Percentiles rank a stretch among this genome's conserved stretches.
Conservation (phyloP, 305 asterid genomes). For the Euphrasia arctica region DNA sequence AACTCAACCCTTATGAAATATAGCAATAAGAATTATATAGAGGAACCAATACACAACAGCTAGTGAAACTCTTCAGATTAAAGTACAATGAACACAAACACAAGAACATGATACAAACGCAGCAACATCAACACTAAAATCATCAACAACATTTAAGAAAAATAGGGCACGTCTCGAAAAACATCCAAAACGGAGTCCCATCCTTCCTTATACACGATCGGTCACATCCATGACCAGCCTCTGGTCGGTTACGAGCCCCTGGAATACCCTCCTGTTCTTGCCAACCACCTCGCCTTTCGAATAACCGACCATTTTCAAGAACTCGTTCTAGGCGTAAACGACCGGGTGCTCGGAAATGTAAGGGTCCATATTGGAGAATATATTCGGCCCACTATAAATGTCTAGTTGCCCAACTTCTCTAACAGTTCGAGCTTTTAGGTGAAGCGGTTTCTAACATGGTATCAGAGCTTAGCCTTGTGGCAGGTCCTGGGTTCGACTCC, state of each 20-base stretch:
- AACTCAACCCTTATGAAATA: no score
- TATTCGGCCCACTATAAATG: no score
- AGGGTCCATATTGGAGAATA: constrained; percentile 33
- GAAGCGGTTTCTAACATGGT: no score
- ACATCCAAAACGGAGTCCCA: constrained; percentile 93
- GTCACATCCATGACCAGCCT: constrained; percentile 59
- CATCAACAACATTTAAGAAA: no score
- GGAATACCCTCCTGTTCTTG: constrained; percentile 78
- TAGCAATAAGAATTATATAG: no score
- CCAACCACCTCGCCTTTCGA: constrained; percentile 83
- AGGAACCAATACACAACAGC: no score
- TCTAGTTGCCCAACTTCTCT: no score
- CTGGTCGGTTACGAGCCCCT: constrained; percentile 77
- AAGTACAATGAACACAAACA: constrained; percentile 1
- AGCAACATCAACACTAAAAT: not conserved
- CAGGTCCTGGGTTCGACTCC: no score
- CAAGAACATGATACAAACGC: not conserved
- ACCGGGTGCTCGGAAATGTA: constrained; percentile 84
- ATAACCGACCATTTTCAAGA: constrained; percentile 81
- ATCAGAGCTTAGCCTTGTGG: no score
- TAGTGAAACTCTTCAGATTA: not conserved
- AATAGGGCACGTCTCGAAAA: constrained; percentile 84
- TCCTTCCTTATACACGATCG: constrained; percentile 38
- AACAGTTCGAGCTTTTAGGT: no score
- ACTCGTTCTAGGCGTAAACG: constrained; percentile 79